Percentiles rank a stretch among this genome's conserved stretches.
Evolutionary conservation across 805 yeast genomes (phyloP).

Genomic region (Cyberlindnera subsufficiens): DNA sequence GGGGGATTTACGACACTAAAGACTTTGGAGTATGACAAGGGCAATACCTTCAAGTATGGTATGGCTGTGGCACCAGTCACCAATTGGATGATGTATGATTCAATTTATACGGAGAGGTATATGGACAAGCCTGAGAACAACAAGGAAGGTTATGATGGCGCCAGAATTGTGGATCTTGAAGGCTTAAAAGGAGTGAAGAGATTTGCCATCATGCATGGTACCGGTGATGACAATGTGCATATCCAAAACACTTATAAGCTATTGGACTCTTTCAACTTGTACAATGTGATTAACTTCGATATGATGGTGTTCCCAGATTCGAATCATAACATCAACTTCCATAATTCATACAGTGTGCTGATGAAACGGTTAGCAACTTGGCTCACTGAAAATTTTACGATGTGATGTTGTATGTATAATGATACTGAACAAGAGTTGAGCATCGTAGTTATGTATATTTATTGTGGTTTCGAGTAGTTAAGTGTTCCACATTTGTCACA

Average conservation of each 20-base stretch:
- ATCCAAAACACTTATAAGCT: constrained; percentile 61
- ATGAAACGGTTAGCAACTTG: constrained; percentile 56
- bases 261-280: constrained; percentile 49
- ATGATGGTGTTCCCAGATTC: constrained; percentile 90
- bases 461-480: constrained; percentile 59
- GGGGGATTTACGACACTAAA: constrained; percentile 78
- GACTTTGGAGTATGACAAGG: constrained; percentile 61
- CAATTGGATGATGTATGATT: constrained; percentile 68
- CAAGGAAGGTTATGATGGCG: constrained; percentile 39
- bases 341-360: constrained; percentile 73
- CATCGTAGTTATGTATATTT: background rate
- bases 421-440: background rate
- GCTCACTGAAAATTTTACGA: constrained; percentile 32
- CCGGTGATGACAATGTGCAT: constrained; percentile 83
- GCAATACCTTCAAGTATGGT: constrained; percentile 63
- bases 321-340: constrained; percentile 74
- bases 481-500: constrained; percentile 71
- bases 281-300: constrained; percentile 68
- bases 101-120: constrained; percentile 75
- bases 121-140: constrained; percentile 53
- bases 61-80: constrained; percentile 86
- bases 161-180: constrained; percentile 37
- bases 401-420: background rate
- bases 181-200: constrained; percentile 43
- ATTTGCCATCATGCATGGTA: constrained; percentile 73